These are phyloP conservation scores for Aspergillus sp. DNA, from an alignment of 2,329 filamentous ascomycete genomes.

Conservation along the genomic window DNA sequence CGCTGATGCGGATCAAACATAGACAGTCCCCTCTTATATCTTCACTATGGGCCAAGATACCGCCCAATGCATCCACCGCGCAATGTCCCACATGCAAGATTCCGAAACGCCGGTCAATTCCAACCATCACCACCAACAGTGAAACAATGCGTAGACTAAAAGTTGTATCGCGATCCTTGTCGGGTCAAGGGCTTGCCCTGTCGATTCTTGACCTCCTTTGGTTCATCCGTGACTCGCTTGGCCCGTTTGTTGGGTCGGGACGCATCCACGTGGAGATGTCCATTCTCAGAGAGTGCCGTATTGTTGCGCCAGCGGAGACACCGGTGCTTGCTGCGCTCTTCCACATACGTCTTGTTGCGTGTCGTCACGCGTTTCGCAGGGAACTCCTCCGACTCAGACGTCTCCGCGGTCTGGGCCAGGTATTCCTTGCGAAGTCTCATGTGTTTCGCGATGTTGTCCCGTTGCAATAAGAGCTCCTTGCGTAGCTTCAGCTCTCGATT, in stretches of 20 bases:
- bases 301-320: conserved; percentile 67
- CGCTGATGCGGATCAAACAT: conserved; percentile 1
- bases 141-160: conserved; percentile 23
- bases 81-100: conserved; percentile 3
- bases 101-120: conserved; percentile 8
- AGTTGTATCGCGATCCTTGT: conserved; percentile 51
- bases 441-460: conserved; percentile 70
- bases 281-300: conserved; percentile 57
- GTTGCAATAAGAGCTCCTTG: conserved; percentile 79
- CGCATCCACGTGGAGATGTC: conserved; percentile 61
- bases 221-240: conserved; percentile 44
- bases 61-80: background rate
- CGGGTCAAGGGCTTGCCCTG: conserved; percentile 51
- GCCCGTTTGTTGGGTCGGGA: conserved; percentile 51
- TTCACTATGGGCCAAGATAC: background rate
- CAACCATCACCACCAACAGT: conserved; percentile 4
- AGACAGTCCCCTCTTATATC: background rate
- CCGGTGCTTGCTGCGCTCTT: conserved; percentile 52
- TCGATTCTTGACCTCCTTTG: conserved; percentile 43
- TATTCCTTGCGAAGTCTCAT: conserved; percentile 81
- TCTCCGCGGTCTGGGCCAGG: conserved; percentile 54
- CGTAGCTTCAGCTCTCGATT: conserved; percentile 81
- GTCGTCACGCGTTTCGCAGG: conserved; percentile 59
- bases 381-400: conserved; percentile 46
- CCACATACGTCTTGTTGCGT: conserved; percentile 59